Evolutionary conservation across 805 yeast species (phyloP).

Genomic region (Candida saitoana): DNA sequence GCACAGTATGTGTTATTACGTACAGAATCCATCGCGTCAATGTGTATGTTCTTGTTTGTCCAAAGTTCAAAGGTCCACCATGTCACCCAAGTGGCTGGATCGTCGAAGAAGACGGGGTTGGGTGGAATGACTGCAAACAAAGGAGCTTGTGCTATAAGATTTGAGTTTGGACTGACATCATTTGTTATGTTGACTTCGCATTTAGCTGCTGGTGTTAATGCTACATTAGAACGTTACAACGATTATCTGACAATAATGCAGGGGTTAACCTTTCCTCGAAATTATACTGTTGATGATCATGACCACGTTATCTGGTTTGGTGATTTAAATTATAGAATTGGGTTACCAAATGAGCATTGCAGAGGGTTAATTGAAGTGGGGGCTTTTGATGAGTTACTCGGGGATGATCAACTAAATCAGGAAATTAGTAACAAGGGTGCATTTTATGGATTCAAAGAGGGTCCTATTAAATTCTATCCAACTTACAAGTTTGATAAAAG

Average conservation of each 20-base stretch:
- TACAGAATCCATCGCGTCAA: conserved; percentile 72
- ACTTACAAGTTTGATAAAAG: conserved; percentile 94
- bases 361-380: conserved; percentile 44
- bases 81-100: conserved; percentile 86
- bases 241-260: conserved; percentile 74
- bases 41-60: conserved; percentile 61
- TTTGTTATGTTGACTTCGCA: conserved; percentile 88
- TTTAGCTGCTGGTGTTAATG: conserved; percentile 86
- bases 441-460: conserved; percentile 78
- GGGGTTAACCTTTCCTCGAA: conserved; percentile 76
- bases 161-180: conserved; percentile 73
- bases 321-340: conserved; percentile 85
- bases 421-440: conserved; percentile 68
- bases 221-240: conserved; percentile 77
- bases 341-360: conserved; percentile 67
- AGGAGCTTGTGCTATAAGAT: conserved; percentile 92
- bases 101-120: conserved; percentile 89
- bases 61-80: conserved; percentile 27
- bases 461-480: conserved; percentile 76
- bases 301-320: conserved; percentile 89
- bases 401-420: conserved; percentile 70
- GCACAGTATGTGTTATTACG: conserved; percentile 58
- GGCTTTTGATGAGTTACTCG: conserved; percentile 52
- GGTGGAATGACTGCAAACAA: conserved; percentile 98
- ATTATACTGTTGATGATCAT: conserved; percentile 66